Percentiles rank a stretch among this genome's conserved stretches.
These are phyloP conservation scores for Saprolegnia parasitica DNA, from an alignment of 352 stramenopile genomes.

Conservation along the genomic window DNA sequence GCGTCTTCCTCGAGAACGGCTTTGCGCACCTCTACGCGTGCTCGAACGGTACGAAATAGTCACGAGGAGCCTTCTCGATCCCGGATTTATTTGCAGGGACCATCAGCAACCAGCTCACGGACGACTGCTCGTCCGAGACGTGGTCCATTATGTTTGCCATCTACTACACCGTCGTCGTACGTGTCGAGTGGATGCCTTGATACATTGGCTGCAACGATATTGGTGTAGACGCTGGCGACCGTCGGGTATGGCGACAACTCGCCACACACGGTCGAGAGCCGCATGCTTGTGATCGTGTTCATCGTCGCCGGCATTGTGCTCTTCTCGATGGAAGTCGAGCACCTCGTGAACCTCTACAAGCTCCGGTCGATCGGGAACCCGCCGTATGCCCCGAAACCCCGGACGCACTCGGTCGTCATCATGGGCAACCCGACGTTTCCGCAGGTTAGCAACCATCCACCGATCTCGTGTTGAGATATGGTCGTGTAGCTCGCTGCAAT, in stretches of 20 bases:
- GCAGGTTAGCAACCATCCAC: slow-evolving; percentile 30
- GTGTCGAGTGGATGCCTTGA: slow-evolving; percentile 15
- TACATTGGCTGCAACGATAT: not conserved
- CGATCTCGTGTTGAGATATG: slow-evolving; percentile 6
- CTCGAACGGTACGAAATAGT: slow-evolving; percentile 43
- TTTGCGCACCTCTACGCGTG: slow-evolving; percentile 81
- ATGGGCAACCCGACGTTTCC: slow-evolving; percentile 81
- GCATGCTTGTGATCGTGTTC: slow-evolving; percentile 82
- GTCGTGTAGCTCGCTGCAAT: slow-evolving; percentile 53
- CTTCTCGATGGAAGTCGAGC: slow-evolving; percentile 87
- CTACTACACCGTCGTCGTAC: slow-evolving; percentile 84
- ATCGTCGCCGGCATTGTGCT: slow-evolving; percentile 84
- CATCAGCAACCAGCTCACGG: slow-evolving; percentile 29
- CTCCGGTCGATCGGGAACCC: slow-evolving; percentile 76
- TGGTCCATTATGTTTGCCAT: slow-evolving; percentile 88
- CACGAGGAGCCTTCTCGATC: slow-evolving; percentile 34
- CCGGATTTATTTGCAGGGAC: not conserved
- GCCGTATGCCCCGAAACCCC: slow-evolving; percentile 58
- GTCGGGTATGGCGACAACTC: slow-evolving; percentile 85
- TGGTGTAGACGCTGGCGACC: slow-evolving; percentile 66
- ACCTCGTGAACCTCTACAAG: slow-evolving; percentile 81
- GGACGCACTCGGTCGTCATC: slow-evolving; percentile 67
- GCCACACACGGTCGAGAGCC: slow-evolving; percentile 74
- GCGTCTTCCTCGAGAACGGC: slow-evolving; percentile 67
- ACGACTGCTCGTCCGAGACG: slow-evolving; percentile 50